Evolutionary conservation across 495 filamentous ascomycete species (phyloP).

Genomic region (Neurospora intermedia): DNA sequence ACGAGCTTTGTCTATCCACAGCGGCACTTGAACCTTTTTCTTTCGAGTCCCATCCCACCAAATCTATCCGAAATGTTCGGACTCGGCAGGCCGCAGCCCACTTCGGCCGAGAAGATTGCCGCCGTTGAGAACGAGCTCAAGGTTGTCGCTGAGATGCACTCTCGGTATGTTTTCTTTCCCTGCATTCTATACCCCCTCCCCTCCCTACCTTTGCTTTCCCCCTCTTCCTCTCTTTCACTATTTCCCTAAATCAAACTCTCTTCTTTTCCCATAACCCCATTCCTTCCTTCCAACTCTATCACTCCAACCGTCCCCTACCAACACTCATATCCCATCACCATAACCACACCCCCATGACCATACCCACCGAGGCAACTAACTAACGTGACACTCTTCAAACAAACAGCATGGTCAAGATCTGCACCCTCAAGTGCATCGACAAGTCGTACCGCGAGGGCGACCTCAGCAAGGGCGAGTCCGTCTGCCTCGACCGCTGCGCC

Average conservation of each 20-base stretch:
- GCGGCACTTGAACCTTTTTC: background rate
- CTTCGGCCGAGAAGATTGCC: conserved; percentile 90
- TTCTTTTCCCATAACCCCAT: too few species aligned
- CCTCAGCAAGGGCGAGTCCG: conserved; percentile 95
- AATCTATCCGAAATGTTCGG: conserved; percentile 63
- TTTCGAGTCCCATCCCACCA: background rate
- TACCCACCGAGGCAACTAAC: background rate
- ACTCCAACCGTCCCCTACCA: background rate
- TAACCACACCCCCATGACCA: background rate
- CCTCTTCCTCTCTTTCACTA: background rate
- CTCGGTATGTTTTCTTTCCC: conserved; percentile 49
- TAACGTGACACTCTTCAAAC: background rate
- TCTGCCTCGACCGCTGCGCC: conserved; percentile 93
- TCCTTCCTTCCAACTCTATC: background rate
- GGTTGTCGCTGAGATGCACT: conserved; percentile 94
- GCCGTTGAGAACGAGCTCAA: conserved; percentile 90
- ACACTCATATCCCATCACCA: background rate
- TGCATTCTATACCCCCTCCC: background rate
- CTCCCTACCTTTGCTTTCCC: background rate
- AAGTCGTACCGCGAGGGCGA: conserved; percentile 85
- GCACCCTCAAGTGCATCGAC: conserved; percentile 86
- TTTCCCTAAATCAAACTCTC: too few species aligned
- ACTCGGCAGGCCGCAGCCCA: conserved; percentile 79
- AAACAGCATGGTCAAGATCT: conserved; percentile 72
- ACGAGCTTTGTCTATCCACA: background rate